A percentile compares a stretch with the other conserved stretches of the same genome.
phyloP scores from a whole-genome alignment of 2,329 filamentous ascomycete genomes.

The Chrysoporthe austroafricana region DNA sequence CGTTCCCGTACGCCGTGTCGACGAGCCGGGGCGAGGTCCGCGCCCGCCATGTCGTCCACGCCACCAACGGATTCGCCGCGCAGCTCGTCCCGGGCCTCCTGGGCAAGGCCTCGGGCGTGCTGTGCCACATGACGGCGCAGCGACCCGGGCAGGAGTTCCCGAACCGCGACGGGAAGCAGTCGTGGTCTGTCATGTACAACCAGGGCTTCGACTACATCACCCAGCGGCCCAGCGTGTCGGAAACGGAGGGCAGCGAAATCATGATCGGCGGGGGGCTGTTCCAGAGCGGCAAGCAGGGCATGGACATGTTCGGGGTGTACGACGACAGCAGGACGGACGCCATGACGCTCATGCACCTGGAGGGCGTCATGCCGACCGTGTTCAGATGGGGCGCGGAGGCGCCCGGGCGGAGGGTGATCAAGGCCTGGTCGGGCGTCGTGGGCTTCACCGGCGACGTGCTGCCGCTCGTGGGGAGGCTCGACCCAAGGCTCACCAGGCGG shows the following conservation, averaged over 20 bases:
- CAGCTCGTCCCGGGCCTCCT: constrained; percentile 55
- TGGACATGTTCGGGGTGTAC: constrained; percentile 51
- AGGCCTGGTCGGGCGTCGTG: constrained; percentile 55
- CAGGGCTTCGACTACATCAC: constrained; percentile 57
- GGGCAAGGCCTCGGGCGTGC: constrained; percentile 48
- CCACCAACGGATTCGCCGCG: constrained; percentile 58
- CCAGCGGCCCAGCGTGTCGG: constrained; percentile 43
- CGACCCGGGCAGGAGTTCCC: constrained; percentile 43
- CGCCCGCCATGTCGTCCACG: constrained; percentile 58
- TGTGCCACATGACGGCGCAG: constrained; percentile 57
- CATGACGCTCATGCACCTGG: constrained; percentile 43
- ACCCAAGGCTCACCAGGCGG: constrained; percentile 37
- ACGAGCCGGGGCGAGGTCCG: constrained; percentile 50
- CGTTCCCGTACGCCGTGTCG: constrained; percentile 45
- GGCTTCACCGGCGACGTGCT: constrained; percentile 49
- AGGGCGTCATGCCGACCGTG: constrained; percentile 47
- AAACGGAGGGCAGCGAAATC: constrained; percentile 47
- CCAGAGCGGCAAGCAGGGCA: constrained; percentile 45
- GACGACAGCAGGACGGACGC: constrained; percentile 49
- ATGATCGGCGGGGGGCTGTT: constrained; percentile 60
- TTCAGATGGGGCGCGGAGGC: constrained; percentile 41
- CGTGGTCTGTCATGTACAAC: constrained; percentile 55
- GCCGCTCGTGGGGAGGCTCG: constrained; percentile 54
- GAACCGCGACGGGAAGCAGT: constrained; percentile 41
- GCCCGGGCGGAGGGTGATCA: constrained; percentile 38